Percentiles rank a stretch among this genome's conserved stretches.
Evolutionary conservation across 202 grass and related monocot species (phyloP).

Genomic region (Hordeum pubiflorum): DNA sequence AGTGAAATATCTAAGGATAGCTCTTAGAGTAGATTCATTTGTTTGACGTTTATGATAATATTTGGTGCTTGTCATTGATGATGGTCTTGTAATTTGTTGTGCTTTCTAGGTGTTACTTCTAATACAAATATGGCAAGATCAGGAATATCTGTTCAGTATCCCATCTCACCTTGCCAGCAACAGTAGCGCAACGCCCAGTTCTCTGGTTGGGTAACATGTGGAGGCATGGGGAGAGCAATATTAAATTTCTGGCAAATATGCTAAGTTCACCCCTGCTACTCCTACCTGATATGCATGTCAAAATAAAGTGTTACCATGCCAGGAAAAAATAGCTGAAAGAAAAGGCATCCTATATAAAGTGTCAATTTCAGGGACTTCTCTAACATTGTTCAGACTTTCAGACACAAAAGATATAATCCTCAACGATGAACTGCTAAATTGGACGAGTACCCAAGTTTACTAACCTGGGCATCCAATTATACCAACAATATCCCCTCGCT

Average conservation of each 20-base stretch:
- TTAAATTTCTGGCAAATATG: conserved; percentile 62
- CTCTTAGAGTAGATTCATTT: background rate
- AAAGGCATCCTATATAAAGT: background rate
- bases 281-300: conserved; percentile 48
- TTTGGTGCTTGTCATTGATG: background rate
- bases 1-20: background rate
- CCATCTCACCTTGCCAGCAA: conserved; percentile 39
- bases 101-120: background rate
- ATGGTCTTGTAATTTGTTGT: background rate
- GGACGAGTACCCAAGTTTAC: background rate
- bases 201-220: conserved; percentile 73
- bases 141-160: background rate
- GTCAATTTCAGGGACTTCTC: background rate
- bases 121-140: background rate
- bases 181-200: background rate
- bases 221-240: conserved; percentile 86
- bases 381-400: background rate
- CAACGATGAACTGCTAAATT: background rate
- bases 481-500: conserved; percentile 81
- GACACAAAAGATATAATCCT: background rate
- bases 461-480: conserved; percentile 77
- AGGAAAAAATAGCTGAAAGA: background rate
- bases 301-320: background rate
- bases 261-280: conserved; percentile 90
- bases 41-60: background rate